phyloP scores from a whole-genome alignment of 2,329 filamentous ascomycete species.

The Macroventuria anomochaeta region DNA sequence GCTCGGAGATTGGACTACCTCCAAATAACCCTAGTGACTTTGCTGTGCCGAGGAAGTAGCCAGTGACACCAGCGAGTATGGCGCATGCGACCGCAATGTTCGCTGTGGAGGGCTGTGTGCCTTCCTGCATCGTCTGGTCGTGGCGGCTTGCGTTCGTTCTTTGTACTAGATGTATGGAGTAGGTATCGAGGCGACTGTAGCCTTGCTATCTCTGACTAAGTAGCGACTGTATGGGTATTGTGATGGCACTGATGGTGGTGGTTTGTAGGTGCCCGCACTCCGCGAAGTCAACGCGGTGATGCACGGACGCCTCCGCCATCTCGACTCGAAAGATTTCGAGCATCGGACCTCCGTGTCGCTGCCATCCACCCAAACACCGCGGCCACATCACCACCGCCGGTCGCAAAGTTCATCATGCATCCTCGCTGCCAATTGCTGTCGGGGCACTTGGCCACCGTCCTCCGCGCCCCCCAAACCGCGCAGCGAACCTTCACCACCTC shows the following conservation, averaged over 20 bases:
- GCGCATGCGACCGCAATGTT: slow-evolving; percentile 75
- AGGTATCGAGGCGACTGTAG: neutral
- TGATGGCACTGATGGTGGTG: no score
- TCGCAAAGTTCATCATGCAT: slow-evolving; percentile 32
- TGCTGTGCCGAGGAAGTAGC: slow-evolving; percentile 74
- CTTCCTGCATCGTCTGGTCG: slow-evolving; percentile 40
- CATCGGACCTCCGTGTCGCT: slow-evolving; percentile 33
- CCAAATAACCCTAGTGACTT: slow-evolving; percentile 75
- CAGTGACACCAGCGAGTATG: slow-evolving; percentile 74
- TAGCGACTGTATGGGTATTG: neutral
- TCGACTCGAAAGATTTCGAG: slow-evolving; percentile 24
- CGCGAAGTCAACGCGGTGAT: neutral
- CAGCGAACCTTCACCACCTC: slow-evolving; percentile 40
- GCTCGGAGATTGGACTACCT: slow-evolving; percentile 53
- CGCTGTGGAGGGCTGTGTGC: slow-evolving; percentile 58
- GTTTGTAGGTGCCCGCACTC: neutral
- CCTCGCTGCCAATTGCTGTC: slow-evolving; percentile 40
- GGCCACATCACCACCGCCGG: slow-evolving; percentile 24
- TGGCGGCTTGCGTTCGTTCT: no score
- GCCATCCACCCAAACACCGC: slow-evolving; percentile 20
- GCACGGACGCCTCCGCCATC: slow-evolving; percentile 10
- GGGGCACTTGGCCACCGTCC: slow-evolving; percentile 23
- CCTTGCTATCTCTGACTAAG: neutral
- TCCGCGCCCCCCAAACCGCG: slow-evolving; percentile 23
- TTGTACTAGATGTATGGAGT: neutral